Evolutionary conservation across 2,329 filamentous ascomycete genomes (phyloP).

Genomic region (Pseudogymnoascus sp.): DNA sequence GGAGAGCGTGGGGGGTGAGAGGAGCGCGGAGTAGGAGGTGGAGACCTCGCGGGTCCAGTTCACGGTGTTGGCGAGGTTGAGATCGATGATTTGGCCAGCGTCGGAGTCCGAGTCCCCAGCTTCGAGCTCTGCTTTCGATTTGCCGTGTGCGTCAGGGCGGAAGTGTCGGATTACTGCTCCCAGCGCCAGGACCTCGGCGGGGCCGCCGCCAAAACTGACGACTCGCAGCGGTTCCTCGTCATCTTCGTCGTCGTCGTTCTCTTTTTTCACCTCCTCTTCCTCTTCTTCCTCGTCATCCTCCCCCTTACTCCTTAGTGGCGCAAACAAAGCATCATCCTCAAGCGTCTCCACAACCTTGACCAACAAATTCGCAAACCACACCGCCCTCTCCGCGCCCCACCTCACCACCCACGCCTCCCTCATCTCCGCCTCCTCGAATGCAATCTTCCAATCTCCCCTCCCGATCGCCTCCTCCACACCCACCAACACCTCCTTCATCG

Average conservation of each 20-base stretch:
- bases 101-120: not conserved
- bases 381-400: conserved; percentile 71
- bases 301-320: not conserved
- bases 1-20: conserved; percentile 40
- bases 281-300: conserved; percentile 5
- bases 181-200: conserved; percentile 56
- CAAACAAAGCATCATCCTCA: not conserved
- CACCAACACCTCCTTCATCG: conserved; percentile 56
- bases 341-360: conserved; percentile 20
- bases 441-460: conserved; percentile 70
- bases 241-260: conserved; percentile 8
- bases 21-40: conserved; percentile 50
- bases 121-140: not conserved
- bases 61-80: conserved; percentile 70
- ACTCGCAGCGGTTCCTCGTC: conserved; percentile 11
- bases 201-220: conserved; percentile 35
- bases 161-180: conserved; percentile 42
- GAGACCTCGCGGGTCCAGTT: conserved; percentile 61
- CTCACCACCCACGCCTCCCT: conserved; percentile 77
- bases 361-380: conserved; percentile 62
- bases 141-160: conserved; percentile 12
- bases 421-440: conserved; percentile 64
- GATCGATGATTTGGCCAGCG: conserved; percentile 24
- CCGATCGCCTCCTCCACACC: conserved; percentile 79
- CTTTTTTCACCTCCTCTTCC: not conserved